phyloP scores from a whole-genome alignment of 805 yeast genomes.

The Yarrowia osloensis region DNA sequence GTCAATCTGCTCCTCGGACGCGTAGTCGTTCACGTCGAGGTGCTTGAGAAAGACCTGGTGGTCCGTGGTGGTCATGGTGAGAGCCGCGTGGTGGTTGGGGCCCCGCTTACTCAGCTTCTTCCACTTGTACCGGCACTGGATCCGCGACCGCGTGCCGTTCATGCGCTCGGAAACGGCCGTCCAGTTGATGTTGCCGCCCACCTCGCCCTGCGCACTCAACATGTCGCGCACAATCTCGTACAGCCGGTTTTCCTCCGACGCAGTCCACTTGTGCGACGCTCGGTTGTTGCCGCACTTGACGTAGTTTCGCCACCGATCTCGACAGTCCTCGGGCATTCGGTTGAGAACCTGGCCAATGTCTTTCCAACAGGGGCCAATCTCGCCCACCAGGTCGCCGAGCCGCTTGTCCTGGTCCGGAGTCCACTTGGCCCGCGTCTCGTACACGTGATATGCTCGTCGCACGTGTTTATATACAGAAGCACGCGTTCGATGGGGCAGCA shows the following conservation, averaged over 20 bases:
- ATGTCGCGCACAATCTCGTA: conserved; percentile 56
- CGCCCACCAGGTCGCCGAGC: conserved; percentile 61
- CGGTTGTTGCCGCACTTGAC: conserved; percentile 85
- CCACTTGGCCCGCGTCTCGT: conserved; percentile 90
- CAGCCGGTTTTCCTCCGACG: conserved; percentile 66
- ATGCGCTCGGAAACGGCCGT: conserved; percentile 84
- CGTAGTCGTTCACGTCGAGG: conserved; percentile 49
- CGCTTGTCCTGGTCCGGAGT: conserved; percentile 74
- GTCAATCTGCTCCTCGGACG: conserved; percentile 50
- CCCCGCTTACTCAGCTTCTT: conserved; percentile 72
- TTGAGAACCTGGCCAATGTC: conserved; percentile 75
- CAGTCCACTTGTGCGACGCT: conserved; percentile 76
- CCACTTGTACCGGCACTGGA: conserved; percentile 96
- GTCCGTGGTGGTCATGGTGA: conserved; percentile 50
- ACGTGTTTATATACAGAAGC: conserved; percentile 93
- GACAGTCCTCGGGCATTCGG: conserved; percentile 96
- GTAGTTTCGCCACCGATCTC: conserved; percentile 95
- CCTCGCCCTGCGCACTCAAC: conserved; percentile 43
- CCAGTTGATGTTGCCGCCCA: conserved; percentile 67
- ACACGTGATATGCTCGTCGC: conserved; percentile 83
- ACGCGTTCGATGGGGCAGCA: conserved; percentile 80
- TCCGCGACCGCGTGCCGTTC: conserved; percentile 86
- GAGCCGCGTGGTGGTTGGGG: conserved; percentile 48
- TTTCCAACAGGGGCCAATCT: conserved; percentile 85
- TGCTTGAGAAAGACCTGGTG: conserved; percentile 53